Conservation (phyloP, 768 basidiomycete species). For the Boletellus sp. region DNA sequence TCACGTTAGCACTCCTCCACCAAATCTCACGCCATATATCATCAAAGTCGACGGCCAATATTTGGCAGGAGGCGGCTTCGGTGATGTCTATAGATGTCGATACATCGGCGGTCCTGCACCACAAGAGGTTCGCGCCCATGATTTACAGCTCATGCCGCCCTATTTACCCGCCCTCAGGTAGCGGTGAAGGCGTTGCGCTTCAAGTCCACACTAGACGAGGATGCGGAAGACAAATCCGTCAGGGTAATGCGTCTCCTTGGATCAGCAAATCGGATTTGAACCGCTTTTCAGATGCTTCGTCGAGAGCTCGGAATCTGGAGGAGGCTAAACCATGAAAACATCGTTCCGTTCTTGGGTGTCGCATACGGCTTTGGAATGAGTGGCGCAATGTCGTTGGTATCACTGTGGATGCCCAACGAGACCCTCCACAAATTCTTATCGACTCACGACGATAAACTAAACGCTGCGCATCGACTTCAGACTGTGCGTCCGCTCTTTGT, state of each 20-base stretch:
- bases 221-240: neutral
- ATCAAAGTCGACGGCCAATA: neutral
- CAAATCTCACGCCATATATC: constrained; percentile 1
- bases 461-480: neutral
- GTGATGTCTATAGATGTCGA: constrained; percentile 4
- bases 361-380: neutral
- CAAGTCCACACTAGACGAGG: neutral
- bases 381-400: constrained; percentile 9
- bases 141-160: no score
- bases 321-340: neutral
- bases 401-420: constrained; percentile 27
- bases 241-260: neutral
- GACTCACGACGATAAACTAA: neutral
- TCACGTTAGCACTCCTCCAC: neutral
- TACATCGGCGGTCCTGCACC: neutral
- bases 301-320: constrained; percentile 10
- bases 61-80: neutral
- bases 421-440: constrained; percentile 17
- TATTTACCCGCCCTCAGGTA: neutral
- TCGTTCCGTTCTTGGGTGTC: constrained; percentile 2
- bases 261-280: neutral
- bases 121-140: neutral
- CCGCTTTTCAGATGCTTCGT: neutral
- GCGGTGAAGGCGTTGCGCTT: constrained; percentile 8
- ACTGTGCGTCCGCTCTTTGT: constrained; percentile 14